Base-by-base conservation (phyloP, 768 basidiomycete genomes). In the Rhizopogon salebrosus region DNA sequence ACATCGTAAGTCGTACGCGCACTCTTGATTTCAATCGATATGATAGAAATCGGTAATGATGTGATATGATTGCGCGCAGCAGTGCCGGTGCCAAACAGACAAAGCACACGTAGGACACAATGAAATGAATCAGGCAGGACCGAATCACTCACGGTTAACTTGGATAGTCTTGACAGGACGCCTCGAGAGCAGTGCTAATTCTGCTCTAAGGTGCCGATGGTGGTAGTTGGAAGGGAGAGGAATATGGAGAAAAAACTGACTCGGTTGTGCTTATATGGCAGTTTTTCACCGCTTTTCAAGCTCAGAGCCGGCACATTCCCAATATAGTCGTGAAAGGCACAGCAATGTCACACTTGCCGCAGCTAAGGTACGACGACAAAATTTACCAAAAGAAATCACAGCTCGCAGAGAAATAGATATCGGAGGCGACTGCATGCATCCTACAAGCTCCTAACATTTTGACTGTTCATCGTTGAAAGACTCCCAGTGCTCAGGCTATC, bases 221-320 rank as follows among this genome's bases (percentile, higher is more conserved):
- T 41, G 57, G 49, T 68, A 66, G 41, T 43, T 58, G 68, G 22
- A 20, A 34, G 43, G 56, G 52, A 45, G 52, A 57, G 49, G n/a
- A 56, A 45, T 35, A 31, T 16, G 39, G 27, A 27, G 18, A 1
- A 34, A 23, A 13, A 1, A 0, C 51, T 68, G 68, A 68, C 67
- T 68, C 68, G 64, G 13, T 39, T 5, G 41, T 14, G 55, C 62
- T 68, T 68, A 66, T 70, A 70, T 63, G 48, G 29, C 22, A 24
- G 23, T 41, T 35, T 57, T 57, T 61, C 67, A 68, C 61, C 57
- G 67, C 66, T 60, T 70, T 68, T 68, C 68, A 70, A 68, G 54
- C 67, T 68, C 68, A 70, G 67, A 66, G 60, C 67, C 55, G 58
- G 31, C 57, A 48, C 42, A 56, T 62, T 60, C 48, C 64, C 57